Evolutionary conservation across 441 rosid species (phyloP), one percentile per base, ranked within the genome.

Genomic region (Corymbia calophylla): DNA sequence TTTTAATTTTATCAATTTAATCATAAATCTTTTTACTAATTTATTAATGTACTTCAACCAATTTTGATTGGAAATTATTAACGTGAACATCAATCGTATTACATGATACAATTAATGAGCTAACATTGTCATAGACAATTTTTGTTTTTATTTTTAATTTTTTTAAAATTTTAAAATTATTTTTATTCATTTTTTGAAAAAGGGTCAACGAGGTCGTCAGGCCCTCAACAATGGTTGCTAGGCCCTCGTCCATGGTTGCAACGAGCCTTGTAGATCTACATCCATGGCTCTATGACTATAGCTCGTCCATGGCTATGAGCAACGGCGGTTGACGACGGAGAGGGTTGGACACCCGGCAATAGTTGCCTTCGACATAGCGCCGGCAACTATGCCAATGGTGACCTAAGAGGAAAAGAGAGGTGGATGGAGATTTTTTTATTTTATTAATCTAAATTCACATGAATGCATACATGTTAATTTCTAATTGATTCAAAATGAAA

Each of bases 111-210:
- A 56, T 21, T 1, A 58, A 1, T 3, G 11, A 23, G n/a, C 6
- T 58, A 25, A 58, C 0, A 3, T 0, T 10, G 0, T 58, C 8
- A 5, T 58, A 14, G 3, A 58, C 3, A 25, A 2, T 2, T 25
- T 58, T 58, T 58, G 1, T 25, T 56, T 56, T 56, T 23, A 29
- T 58, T 2, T 23, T 58, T 58, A n/a, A 21, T 58, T 23, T 29
- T 23, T 35, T n/a, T n/a, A n/a, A n/a, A n/a, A n/a, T n/a, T n/a
- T n/a, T n/a, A n/a, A n/a, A 35, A 58, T 56, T 56, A 0, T 56
- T 58, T 25, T 58, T 58, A 9, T 58, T 58, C 14, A 58, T 58
- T 58, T 58, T 58, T 25, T 6, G n/a, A 25, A 39, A 39, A 39
- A 39, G 44, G 44, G 5, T 39, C 44, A 39, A 58, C 25, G n/a